Evolutionary conservation across 257 asterid genomes (phyloP).

Genomic region (Solanum clarkiae): DNA sequence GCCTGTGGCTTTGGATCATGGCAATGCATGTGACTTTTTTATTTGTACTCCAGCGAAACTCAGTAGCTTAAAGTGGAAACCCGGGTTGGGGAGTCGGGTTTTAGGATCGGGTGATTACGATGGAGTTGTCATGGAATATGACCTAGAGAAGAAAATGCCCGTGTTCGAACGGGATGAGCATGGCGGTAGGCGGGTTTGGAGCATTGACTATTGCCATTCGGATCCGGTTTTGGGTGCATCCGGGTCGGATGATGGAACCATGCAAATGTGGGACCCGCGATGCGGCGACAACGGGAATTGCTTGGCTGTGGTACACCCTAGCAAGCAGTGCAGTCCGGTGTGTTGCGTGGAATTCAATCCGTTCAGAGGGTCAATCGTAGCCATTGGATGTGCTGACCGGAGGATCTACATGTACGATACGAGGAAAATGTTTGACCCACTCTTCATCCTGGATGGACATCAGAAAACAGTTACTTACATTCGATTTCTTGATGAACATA

Average conservation of each 20-base stretch:
- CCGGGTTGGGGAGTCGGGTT: constrained; percentile 50
- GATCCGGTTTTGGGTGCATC: constrained; percentile 69
- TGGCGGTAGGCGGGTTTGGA: constrained; percentile 84
- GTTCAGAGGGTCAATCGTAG: constrained; percentile 27
- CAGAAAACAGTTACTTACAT: constrained; percentile 54
- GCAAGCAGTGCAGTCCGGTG: constrained; percentile 35
- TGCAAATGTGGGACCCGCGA: constrained; percentile 90
- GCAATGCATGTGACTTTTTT: constrained; percentile 50
- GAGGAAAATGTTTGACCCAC: constrained; percentile 38
- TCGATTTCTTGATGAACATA: constrained; percentile 30
- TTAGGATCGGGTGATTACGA: constrained; percentile 86
- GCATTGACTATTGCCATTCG: constrained; percentile 52
- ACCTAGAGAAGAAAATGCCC: constrained; percentile 57
- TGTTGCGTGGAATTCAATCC: constrained; percentile 82
- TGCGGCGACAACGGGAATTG: constrained; percentile 22
- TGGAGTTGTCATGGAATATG: constrained; percentile 82
- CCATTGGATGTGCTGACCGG: constrained; percentile 70
- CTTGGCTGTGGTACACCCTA: constrained; percentile 37
- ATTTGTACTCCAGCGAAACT: constrained; percentile 82
- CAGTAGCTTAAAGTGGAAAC: constrained; percentile 77
- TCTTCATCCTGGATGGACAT: constrained; percentile 53
- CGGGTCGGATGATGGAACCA: constrained; percentile 89
- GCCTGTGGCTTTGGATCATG: constrained; percentile 25
- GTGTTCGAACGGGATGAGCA: constrained; percentile 93
- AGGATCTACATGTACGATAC: constrained; percentile 51